Evolutionary conservation across 495 filamentous ascomycete species (phyloP), one percentile per base, ranked within the genome.

Genomic region (Aspergillus avenaceus): DNA sequence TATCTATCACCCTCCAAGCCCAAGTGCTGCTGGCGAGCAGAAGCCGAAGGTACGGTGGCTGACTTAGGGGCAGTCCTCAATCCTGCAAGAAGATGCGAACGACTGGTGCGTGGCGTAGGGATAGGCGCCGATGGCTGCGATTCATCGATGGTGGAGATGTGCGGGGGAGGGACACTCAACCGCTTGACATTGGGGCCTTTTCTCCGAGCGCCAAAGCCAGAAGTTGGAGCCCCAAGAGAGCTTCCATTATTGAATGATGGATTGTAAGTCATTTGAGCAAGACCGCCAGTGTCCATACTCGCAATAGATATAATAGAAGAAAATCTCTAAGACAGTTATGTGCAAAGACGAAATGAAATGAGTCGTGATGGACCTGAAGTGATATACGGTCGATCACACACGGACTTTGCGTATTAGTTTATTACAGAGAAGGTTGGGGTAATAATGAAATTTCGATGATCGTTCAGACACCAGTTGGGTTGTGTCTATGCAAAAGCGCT

Each of bases 201-300:
- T 49, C 87, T 84, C 42, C 90, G 85, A 44, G 90, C 91, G 44
- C 88, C 89, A 63, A 95, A 86, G 53, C 87, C 87, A 54, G 87
- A 85, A 54, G 79, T 72, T 14, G 89, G 84, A 66, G 86, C 82
- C 50, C 84, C 86, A 61, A 93, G 73, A 55, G 76, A 77, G 53
- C 61, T 62, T 65, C 82, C 83, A 73, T 80, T 78, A 67, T 79
- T 75, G 67, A 80, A 78, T 63, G 81, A 75, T 58, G 75, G 86
- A 74, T 87, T 86, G 80, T 92, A 95, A 70, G 89, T 86, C 95
- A 98, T 97, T 79, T 96, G 93, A 91, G 92, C 86, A 79, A 96
- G 89, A 91, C 91, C 90, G 81, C 91, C 93, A 81, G 91, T 84
- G 91, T 96, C 86, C 84, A 96, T 93, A 80, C 86, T 90, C 87